Evolutionary conservation across 169 alveolate species (phyloP), one percentile per base, ranked within the genome.

Genomic region (Plasmodium gallinaceum): DNA sequence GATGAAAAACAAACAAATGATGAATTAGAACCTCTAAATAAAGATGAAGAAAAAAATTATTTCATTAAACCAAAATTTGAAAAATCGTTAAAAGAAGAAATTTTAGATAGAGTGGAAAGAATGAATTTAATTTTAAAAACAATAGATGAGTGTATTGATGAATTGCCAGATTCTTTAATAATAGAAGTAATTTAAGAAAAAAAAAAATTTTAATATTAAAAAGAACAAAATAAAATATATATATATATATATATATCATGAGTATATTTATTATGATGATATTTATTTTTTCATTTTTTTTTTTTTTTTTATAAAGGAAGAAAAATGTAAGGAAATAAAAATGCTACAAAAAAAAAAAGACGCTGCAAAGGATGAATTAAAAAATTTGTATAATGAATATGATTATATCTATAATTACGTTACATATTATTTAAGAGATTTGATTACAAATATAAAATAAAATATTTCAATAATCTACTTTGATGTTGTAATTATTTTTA

Each of bases 41-140:
- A 60, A 58, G 88, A 48, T 32, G 70, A 65, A 71, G 66, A 64
- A 37, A 72, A 61, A 24, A 62, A 32, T 10, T 76, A 76, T 76
- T 76, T 76, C n/a, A 69, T 76, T 24, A 76, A 76, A 64, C 76
- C 88, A 24, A 46, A 61, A 24, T 76, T 64, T 7, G 88, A 76
- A 16, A 7, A 16, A 24, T 57, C 88, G 9, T 12, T 65, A 68
- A 48, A 64, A 43, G 52, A 76, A 5, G 88, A 76, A 64, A 76
- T 76, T 12, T 57, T 76, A 61, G 88, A 76, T 54, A 52, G 88
- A 3, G 88, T 64, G 22, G 88, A 76, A 64, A 51, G 88, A 20
- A 76, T 76, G 88, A 76, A 76, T 39, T 61, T 76, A 32, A 76
- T 76, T 64, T 76, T 76, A 51, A 61, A 62, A 62, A 76, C 48